Evolutionary conservation across 73 alveolate genomes (phyloP).

Genomic region (Tetrahymena borealis): DNA sequence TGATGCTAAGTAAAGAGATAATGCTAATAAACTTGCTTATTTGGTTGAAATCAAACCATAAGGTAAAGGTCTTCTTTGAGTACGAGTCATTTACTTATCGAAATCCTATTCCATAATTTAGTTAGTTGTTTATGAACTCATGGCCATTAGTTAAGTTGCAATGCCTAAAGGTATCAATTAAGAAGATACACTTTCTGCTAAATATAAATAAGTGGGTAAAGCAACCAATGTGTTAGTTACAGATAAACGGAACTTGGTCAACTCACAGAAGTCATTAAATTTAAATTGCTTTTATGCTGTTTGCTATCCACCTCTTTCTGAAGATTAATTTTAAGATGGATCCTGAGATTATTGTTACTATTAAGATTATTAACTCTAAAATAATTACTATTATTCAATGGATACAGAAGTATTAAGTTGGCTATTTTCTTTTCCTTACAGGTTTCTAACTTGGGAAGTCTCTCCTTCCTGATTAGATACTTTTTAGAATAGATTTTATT

Average conservation of each 20-base stretch:
- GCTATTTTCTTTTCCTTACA: too few relatives aligned
- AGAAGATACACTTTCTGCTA: neutral
- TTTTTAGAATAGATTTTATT: neutral
- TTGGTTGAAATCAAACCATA: neutral
- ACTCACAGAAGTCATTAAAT: neutral
- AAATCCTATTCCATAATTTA: neutral
- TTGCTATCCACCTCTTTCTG: too few relatives aligned
- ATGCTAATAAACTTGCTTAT: neutral
- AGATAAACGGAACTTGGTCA: neutral
- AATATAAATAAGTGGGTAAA: neutral
- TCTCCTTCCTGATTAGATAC: neutral
- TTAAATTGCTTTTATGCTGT: neutral
- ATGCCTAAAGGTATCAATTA: neutral
- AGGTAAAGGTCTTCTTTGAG: neutral
- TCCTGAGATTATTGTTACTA: too few relatives aligned
- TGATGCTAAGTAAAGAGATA: neutral
- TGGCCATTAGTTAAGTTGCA: neutral
- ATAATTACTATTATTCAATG: too few relatives aligned
- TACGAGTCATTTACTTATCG: neutral
- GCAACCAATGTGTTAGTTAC: neutral
- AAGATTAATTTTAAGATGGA: too few relatives aligned
- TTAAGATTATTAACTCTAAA: too few relatives aligned
- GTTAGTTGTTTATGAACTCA: neutral
- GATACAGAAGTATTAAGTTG: too few relatives aligned
- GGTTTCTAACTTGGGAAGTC: too few relatives aligned